Conservation (phyloP, 805 yeast species). For the Teunomyces atbi region DNA sequence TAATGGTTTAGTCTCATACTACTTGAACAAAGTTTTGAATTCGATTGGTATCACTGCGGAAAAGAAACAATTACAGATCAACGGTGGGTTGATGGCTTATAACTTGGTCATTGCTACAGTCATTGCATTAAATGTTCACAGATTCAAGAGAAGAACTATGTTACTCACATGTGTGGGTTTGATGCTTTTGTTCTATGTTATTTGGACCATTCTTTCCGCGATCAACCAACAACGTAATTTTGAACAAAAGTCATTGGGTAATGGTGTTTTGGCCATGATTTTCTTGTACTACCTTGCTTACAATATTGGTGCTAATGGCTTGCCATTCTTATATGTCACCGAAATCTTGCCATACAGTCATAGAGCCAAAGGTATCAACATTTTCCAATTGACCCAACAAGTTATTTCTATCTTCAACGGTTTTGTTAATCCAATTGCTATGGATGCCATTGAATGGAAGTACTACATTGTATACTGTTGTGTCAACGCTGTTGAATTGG, state of each 20-base stretch:
- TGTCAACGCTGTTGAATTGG: constrained; percentile 26
- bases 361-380: constrained; percentile 42
- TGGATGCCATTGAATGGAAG: constrained; percentile 42
- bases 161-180: constrained; percentile 33
- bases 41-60: constrained; percentile 54
- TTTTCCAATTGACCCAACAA: constrained; percentile 22
- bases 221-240: constrained; percentile 41
- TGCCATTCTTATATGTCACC: constrained; percentile 46
- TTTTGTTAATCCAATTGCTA: constrained; percentile 30
- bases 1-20: constrained; percentile 52
- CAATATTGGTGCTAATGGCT: constrained; percentile 44
- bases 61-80: constrained; percentile 45
- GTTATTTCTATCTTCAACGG: constrained; percentile 21
- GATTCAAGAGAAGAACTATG: constrained; percentile 35
- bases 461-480: constrained; percentile 43
- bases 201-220: constrained; percentile 48
- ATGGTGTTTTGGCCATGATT: constrained; percentile 51
- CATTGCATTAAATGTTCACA: constrained; percentile 17
- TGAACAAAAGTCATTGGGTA: constrained; percentile 38
- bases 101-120: constrained; percentile 34
- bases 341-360: constrained; percentile 39
- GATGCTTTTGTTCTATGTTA: constrained; percentile 38
- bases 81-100: constrained; percentile 50
- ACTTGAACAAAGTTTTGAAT: constrained; percentile 47
- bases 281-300: constrained; percentile 45